phyloP scores from a whole-genome alignment of 768 basidiomycete species.

The Phlebiopsis flavidoalba region DNA sequence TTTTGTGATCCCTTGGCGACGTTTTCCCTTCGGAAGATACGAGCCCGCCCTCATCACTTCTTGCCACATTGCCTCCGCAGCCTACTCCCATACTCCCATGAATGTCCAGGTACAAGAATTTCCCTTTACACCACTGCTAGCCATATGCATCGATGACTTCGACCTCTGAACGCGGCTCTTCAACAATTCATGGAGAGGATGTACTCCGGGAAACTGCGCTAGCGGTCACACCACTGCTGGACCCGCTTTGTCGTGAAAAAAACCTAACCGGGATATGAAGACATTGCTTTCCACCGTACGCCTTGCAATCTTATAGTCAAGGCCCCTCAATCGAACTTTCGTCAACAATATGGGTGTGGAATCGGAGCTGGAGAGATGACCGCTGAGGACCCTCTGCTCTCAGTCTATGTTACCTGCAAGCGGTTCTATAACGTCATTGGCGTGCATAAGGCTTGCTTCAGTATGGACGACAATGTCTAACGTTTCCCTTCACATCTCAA shows the following conservation, averaged over 20 bases:
- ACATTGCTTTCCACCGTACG: slow-evolving; percentile 22
- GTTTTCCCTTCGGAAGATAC: too few relatives aligned
- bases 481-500: slow-evolving; percentile 18
- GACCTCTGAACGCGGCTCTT: neutral
- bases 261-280: slow-evolving; percentile 24
- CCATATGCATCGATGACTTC: slow-evolving; percentile 10
- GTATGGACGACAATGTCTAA: slow-evolving; percentile 27
- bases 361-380: slow-evolving; percentile 24
- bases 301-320: slow-evolving; percentile 30
- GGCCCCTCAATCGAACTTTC: slow-evolving; percentile 25
- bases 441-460: slow-evolving; percentile 28
- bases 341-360: slow-evolving; percentile 30
- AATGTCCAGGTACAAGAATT: slow-evolving; percentile 31
- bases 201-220: neutral
- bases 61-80: too few relatives aligned
- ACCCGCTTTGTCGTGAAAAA: slow-evolving; percentile 25
- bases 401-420: slow-evolving; percentile 21
- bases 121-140: slow-evolving; percentile 35
- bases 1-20: too few relatives aligned
- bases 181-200: slow-evolving; percentile 4
- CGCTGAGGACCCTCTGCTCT: slow-evolving; percentile 15
- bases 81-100: slow-evolving; percentile 9
- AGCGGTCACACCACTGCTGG: slow-evolving; percentile 12
- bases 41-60: too few relatives aligned
- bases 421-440: slow-evolving; percentile 24